Evolutionary conservation across 1,139 yeast species (phyloP), one percentile per base, ranked within the genome.

Genomic region (Geotrichum candidum): DNA sequence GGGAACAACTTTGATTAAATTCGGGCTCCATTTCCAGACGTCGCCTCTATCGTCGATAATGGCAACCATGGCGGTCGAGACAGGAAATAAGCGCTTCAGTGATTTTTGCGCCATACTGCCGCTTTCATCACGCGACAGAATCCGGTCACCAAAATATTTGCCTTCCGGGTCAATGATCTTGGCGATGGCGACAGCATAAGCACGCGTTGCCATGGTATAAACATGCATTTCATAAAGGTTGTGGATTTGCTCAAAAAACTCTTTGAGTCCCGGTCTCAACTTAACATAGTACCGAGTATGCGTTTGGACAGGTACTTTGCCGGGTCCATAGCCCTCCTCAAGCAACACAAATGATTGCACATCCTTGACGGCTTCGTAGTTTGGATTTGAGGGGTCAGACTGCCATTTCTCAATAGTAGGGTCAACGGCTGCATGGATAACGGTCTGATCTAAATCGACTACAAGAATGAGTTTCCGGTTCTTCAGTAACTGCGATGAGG

Each of bases 371-470:
- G 95, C 87, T 3, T 85, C 86, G 71, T 88, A 88, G 70, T 94
- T 91, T 18, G 97, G 96, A 69, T 90, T 90, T 3, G 80, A 73
- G 1, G 92, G 87, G 69, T 94, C 97, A 64, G 81, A 80, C 80
- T 90, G 92, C 99, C 99, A 94, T 72, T 90, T 96, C 0, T 96
- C 96, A 50, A 94, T 96, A 0, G 97, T 91, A 0, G 98, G 97
- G 72, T 94, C 99, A 29, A 92, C 97, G 3, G 98, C 94, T 51
- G 98, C 97, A 72, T 94, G 99, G 51, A 94, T 94, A 7, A 94
- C 96, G 0, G 99, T 95, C 74, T 95, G 99, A 76, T 94, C 99
- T 65, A 94, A 80, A 78, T 94, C 99, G 13, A 94, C 99, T 57
- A 94, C 99, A 63, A 94, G 79, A 53, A 94, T 91, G 67, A 94